These are phyloP conservation scores for Sambucus nigra DNA, from an alignment of 129 eudicot genomes.

Conservation along the genomic window DNA sequence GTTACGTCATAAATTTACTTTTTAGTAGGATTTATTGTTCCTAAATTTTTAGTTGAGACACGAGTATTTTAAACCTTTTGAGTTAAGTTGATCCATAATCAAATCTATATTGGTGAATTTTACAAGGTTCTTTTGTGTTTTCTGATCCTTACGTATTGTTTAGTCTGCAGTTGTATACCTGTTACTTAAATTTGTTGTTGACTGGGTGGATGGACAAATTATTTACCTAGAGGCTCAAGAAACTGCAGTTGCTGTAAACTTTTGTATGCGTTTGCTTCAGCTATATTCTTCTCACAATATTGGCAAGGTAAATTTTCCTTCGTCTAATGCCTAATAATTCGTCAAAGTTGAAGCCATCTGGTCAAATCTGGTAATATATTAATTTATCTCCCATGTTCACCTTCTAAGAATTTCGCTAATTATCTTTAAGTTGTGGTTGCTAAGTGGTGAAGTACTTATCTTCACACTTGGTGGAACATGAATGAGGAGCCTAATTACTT, in stretches of 20 bases:
- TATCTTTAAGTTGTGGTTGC: too few relatives aligned
- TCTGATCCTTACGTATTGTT: constrained; percentile 22
- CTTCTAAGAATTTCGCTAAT: too few relatives aligned
- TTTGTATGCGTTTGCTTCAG: constrained; percentile 89
- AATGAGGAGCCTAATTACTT: too few relatives aligned
- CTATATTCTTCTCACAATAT: constrained; percentile 91
- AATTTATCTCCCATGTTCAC: background rate
- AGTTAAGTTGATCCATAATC: background rate
- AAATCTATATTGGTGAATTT: background rate
- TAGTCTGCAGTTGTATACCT: constrained; percentile 87
- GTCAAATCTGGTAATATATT: background rate
- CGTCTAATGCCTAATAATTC: constrained; percentile 3
- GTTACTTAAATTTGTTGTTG: constrained; percentile 71
- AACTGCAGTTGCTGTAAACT: constrained; percentile 71
- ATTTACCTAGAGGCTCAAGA: constrained; percentile 83
- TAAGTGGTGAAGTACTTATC: too few relatives aligned
- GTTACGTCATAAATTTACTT: background rate
- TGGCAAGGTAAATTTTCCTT: constrained; percentile 67
- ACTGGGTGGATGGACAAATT: constrained; percentile 97
- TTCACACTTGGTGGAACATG: too few relatives aligned
- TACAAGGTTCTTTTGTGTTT: background rate
- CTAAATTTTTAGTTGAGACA: too few relatives aligned
- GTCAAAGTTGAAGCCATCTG: background rate
- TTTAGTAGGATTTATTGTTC: background rate
- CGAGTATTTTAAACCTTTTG: background rate